Percentiles rank a stretch among this genome's conserved stretches.
Evolutionary conservation across 2,329 filamentous ascomycete species (phyloP).

Genomic region (Cordyceps sp.): DNA sequence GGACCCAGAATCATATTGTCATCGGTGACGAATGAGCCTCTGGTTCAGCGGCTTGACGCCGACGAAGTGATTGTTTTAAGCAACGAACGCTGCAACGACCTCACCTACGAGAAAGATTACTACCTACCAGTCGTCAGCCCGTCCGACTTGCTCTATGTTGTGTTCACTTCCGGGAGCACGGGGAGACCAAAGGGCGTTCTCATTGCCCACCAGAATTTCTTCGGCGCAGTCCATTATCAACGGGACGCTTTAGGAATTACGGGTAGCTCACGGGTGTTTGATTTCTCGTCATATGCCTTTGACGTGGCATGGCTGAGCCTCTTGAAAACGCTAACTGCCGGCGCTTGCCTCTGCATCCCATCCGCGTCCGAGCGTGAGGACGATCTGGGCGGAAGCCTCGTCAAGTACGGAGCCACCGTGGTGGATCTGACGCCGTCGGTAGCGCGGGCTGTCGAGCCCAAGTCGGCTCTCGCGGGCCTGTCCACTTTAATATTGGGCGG

Average conservation of each 20-base stretch:
- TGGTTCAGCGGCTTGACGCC: slow-evolving; percentile 1
- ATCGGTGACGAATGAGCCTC: slow-evolving; percentile 3
- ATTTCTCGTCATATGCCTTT: slow-evolving; percentile 6
- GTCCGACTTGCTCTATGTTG: slow-evolving; percentile 5
- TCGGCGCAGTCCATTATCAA: slow-evolving; percentile 3
- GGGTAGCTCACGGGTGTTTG: slow-evolving; percentile 1
- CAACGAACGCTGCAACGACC: background rate
- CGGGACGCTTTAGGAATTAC: background rate
- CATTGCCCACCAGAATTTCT: slow-evolving; percentile 6
- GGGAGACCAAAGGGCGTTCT: slow-evolving; percentile 10
- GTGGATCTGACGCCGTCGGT: slow-evolving; percentile 7
- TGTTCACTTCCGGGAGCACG: slow-evolving; percentile 12
- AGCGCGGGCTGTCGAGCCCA: slow-evolving; percentile 3
- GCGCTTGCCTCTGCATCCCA: slow-evolving; percentile 4
- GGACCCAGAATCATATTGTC: slow-evolving; percentile 5
- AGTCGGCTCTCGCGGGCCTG: slow-evolving; percentile 2
- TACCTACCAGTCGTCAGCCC: slow-evolving; percentile 2
- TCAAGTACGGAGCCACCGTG: slow-evolving; percentile 3
- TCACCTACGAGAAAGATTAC: background rate
- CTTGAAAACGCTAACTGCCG: slow-evolving; percentile 1
- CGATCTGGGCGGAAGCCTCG: slow-evolving; percentile 3
- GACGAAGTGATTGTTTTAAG: slow-evolving; percentile 1
- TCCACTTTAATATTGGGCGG: slow-evolving; percentile 5
- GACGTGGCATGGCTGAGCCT: slow-evolving; percentile 3
- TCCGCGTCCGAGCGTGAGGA: slow-evolving; percentile 4